These are phyloP conservation scores for Lactifluus piperatus DNA, from an alignment of 768 basidiomycete species.

Conservation along the genomic window DNA sequence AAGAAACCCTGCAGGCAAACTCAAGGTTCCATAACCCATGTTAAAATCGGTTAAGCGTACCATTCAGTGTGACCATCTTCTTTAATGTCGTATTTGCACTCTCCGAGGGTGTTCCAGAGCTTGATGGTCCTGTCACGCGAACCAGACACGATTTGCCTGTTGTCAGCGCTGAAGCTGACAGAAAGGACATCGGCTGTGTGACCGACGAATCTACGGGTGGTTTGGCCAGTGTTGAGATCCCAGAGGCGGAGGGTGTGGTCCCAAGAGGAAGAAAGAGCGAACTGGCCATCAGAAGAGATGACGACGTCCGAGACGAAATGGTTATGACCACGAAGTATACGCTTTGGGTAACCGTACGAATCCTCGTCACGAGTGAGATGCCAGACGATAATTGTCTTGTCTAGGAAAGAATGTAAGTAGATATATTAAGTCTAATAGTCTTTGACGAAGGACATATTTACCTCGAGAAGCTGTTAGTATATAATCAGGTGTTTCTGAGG, in stretches of 20 bases:
- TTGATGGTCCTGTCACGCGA: conserved; percentile 97
- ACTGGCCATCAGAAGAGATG: conserved; percentile 98
- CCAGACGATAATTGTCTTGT: conserved; percentile 99
- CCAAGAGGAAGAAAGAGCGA: conserved; percentile 98
- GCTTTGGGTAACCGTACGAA: conserved; percentile 92
- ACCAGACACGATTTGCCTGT: conserved; percentile 98
- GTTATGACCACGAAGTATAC: conserved; percentile 96
- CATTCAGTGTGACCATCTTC: conserved; percentile 98
- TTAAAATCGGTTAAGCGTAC: conserved; percentile 29
- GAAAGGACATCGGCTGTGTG: conserved; percentile 97
- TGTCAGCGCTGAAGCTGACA: conserved; percentile 99
- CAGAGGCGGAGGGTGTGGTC: conserved; percentile 99
- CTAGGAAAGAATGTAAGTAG: conserved; percentile 35
- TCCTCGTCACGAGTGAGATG: conserved; percentile 91
- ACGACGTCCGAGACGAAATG: conserved; percentile 99
- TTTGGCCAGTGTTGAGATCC: conserved; percentile 96
- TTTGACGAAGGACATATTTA: conserved; percentile 30
- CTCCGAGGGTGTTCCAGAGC: conserved; percentile 99
- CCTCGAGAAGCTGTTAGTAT: conserved; percentile 97
- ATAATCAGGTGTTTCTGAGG: conserved; percentile 98
- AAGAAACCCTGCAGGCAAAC: conserved; percentile 70
- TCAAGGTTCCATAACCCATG: background rate
- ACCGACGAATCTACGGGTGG: conserved; percentile 95
- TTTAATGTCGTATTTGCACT: conserved; percentile 99
- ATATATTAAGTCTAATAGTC: conserved; percentile 19